Evolutionary conservation across 371 early-diverging fungal species (phyloP).

Genomic region (Smittium culicis): DNA sequence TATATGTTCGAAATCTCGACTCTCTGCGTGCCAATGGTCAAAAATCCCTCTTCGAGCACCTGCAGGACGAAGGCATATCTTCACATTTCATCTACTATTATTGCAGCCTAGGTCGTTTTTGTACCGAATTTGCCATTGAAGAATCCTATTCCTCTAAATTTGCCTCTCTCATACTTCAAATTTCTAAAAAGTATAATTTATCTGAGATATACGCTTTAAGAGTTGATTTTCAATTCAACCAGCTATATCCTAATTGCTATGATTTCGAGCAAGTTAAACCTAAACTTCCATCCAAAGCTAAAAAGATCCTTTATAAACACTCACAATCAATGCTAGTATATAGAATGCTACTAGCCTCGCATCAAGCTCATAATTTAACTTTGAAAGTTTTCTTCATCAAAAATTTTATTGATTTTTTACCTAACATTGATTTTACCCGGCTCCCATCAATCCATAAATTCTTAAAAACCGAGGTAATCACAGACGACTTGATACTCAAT

Average conservation of each 20-base stretch:
- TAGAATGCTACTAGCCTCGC: neutral
- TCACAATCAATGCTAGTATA: neutral
- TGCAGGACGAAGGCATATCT: conserved; percentile 16
- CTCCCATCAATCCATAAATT: neutral
- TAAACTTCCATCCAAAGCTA: neutral
- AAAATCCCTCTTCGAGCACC: conserved; percentile 9
- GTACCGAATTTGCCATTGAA: conserved; percentile 24
- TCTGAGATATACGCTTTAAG: conserved; percentile 18
- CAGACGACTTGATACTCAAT: conserved; percentile 7
- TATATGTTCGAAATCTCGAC: conserved; percentile 31
- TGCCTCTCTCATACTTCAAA: neutral
- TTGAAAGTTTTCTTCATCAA: neutral
- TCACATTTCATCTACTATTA: conserved; percentile 11
- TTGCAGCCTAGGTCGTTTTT: conserved; percentile 19
- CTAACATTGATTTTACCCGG: neutral
- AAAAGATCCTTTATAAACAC: neutral
- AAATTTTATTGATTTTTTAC: too few relatives aligned
- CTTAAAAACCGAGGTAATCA: conserved; percentile 10
- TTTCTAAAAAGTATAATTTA: conserved; percentile 5
- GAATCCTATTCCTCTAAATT: conserved; percentile 14
- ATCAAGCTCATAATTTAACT: neutral
- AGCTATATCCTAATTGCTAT: conserved; percentile 13
- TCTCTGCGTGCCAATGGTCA: conserved; percentile 15
- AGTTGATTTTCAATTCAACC: conserved; percentile 14
- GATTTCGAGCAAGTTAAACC: conserved; percentile 2